Percentiles rank a stretch among this genome's conserved stretches.
phyloP scores from a whole-genome alignment of 805 yeast genomes.

The Ogataea allantospora region DNA sequence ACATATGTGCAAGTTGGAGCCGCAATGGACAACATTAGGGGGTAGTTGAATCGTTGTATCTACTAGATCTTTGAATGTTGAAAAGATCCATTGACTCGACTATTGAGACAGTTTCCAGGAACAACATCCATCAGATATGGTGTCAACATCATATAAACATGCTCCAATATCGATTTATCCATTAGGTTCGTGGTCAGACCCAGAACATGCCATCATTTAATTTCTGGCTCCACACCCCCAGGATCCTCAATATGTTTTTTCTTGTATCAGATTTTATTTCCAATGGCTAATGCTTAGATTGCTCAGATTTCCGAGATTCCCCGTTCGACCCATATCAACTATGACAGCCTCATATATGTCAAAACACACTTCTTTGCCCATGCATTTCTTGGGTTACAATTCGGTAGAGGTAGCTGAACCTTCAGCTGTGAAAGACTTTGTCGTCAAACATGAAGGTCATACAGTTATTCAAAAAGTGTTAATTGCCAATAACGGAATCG shows the following conservation, averaged over 20 bases:
- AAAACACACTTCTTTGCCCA: constrained; percentile 46
- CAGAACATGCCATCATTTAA: too few relatives aligned
- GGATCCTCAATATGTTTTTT: too few relatives aligned
- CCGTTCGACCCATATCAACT: constrained; percentile 9
- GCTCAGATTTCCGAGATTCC: constrained; percentile 7
- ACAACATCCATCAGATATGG: too few relatives aligned
- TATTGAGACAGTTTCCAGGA: too few relatives aligned
- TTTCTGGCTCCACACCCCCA: too few relatives aligned
- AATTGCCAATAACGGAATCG: constrained; percentile 98
- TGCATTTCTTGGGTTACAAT: constrained; percentile 81
- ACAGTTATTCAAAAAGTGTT: constrained; percentile 85
- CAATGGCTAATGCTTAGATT: constrained; percentile 13
- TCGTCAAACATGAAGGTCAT: constrained; percentile 85
- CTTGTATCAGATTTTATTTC: constrained; percentile 4
- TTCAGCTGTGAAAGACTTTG: constrained; percentile 79
- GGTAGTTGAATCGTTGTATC: background rate
- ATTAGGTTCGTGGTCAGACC: too few relatives aligned
- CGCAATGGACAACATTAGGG: background rate
- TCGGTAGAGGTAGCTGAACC: constrained; percentile 75
- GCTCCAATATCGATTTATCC: too few relatives aligned
- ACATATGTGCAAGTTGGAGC: background rate
- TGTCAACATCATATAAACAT: too few relatives aligned
- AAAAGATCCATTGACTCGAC: background rate
- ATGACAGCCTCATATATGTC: constrained; percentile 22
- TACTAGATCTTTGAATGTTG: background rate